phyloP scores from a whole-genome alignment of 495 filamentous ascomycete genomes.

The Clavariopsis aquatica region DNA sequence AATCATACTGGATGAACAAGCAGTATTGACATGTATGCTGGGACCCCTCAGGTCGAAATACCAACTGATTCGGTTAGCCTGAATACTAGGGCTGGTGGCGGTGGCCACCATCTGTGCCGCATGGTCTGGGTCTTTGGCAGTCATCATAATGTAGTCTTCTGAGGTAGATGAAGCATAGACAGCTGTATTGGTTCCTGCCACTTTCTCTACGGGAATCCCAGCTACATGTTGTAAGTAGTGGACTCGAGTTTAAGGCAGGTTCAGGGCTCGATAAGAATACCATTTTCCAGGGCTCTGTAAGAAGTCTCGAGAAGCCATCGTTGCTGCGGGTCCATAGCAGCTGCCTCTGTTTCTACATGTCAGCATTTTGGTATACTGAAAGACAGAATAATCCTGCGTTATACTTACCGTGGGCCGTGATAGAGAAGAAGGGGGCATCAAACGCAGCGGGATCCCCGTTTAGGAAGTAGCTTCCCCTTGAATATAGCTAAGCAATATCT shows the following conservation, averaged over 20 bases:
- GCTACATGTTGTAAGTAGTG: neutral
- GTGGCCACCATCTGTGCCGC: neutral
- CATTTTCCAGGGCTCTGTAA: slow-evolving; percentile 26
- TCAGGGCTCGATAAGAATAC: neutral
- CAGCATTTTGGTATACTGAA: no score
- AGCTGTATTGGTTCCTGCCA: neutral
- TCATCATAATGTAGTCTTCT: neutral
- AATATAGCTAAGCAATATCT: no score
- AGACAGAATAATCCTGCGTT: no score
- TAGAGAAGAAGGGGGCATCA: slow-evolving; percentile 29
- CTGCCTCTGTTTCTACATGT: slow-evolving; percentile 19
- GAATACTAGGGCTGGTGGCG: neutral
- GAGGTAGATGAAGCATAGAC: neutral
- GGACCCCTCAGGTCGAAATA: slow-evolving; percentile 15
- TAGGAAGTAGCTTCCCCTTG: no score
- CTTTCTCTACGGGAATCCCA: neutral
- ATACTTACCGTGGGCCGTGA: no score
- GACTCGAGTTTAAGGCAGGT: neutral
- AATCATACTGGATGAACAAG: slow-evolving; percentile 4
- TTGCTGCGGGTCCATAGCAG: slow-evolving; percentile 24
- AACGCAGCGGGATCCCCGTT: slow-evolving; percentile 1
- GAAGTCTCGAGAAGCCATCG: slow-evolving; percentile 16
- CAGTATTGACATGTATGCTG: slow-evolving; percentile 4
- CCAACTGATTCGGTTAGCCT: slow-evolving; percentile 11
- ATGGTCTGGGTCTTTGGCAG: neutral